phyloP scores from a whole-genome alignment of 2,329 filamentous ascomycete genomes.

The Fusarium tjaetaba region DNA sequence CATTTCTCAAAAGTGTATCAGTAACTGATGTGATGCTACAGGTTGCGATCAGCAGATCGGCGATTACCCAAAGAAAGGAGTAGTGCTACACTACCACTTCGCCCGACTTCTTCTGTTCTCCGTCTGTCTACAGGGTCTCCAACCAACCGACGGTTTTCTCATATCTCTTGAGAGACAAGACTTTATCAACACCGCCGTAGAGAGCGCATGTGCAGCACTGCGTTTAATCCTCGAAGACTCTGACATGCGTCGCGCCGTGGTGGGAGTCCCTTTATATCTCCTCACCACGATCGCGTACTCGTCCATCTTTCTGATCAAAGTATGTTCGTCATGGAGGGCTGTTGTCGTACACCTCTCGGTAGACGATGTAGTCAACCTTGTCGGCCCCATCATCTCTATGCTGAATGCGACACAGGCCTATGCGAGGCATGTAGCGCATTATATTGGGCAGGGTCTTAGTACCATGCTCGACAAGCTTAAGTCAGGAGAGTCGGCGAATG shows the following conservation, averaged over 20 bases:
- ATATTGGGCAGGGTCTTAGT: neutral
- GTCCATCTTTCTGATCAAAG: neutral
- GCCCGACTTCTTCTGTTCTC: neutral
- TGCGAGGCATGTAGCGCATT: neutral
- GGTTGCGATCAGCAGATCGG: neutral
- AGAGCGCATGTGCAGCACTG: neutral
- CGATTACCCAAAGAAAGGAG: neutral
- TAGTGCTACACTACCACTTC: neutral
- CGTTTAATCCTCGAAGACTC: neutral
- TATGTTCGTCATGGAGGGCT: neutral
- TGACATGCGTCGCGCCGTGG: neutral
- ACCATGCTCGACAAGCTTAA: neutral
- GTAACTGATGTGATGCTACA: neutral
- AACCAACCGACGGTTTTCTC: neutral
- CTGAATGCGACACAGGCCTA: neutral
- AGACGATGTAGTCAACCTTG: neutral
- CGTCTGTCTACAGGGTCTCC: neutral
- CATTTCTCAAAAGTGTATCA: too few species aligned
- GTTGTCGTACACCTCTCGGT: neutral
- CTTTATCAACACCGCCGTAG: neutral
- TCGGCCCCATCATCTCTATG: neutral
- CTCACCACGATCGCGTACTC: neutral
- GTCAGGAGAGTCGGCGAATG: neutral
- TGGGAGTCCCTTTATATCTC: neutral
- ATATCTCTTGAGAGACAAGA: neutral